Evolutionary conservation across 2,329 filamentous ascomycete species (phyloP).

Genomic region (Paecilomyces niveus): DNA sequence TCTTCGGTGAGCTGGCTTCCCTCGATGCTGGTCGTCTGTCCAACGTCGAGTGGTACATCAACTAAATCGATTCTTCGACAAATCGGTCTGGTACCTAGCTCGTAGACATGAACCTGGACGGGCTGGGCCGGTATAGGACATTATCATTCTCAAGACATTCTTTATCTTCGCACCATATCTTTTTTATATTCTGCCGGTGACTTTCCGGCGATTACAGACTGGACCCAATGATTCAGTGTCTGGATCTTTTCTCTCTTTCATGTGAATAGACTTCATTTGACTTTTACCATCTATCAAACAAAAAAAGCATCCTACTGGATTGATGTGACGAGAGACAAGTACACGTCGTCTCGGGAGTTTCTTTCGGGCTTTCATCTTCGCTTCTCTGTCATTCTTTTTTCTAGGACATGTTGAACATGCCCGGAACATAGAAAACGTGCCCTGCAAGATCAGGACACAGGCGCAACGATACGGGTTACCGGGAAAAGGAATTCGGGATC

Average conservation of each 20-base stretch:
- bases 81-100: neutral
- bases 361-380: neutral
- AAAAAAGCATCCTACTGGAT: neutral
- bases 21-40: slow-evolving; percentile 32
- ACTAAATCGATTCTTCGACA: slow-evolving; percentile 15
- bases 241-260: neutral
- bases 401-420: slow-evolving; percentile 1
- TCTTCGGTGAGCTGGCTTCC: slow-evolving; percentile 46
- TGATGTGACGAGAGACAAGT: neutral
- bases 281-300: neutral
- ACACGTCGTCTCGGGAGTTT: neutral
- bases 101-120: slow-evolving; percentile 1
- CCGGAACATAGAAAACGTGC: slow-evolving; percentile 5
- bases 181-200: neutral
- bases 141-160: neutral
- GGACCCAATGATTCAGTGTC: neutral
- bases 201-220: neutral
- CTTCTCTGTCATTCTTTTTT: neutral
- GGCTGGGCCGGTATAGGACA: slow-evolving; percentile 1
- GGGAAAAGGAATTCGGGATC: neutral
- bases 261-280: neutral
- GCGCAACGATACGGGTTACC: neutral
- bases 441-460: slow-evolving; percentile 15
- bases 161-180: neutral
- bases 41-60: slow-evolving; percentile 36